Conservation (phyloP, 208 protist species). For the Crithidia brevicula region DNA sequence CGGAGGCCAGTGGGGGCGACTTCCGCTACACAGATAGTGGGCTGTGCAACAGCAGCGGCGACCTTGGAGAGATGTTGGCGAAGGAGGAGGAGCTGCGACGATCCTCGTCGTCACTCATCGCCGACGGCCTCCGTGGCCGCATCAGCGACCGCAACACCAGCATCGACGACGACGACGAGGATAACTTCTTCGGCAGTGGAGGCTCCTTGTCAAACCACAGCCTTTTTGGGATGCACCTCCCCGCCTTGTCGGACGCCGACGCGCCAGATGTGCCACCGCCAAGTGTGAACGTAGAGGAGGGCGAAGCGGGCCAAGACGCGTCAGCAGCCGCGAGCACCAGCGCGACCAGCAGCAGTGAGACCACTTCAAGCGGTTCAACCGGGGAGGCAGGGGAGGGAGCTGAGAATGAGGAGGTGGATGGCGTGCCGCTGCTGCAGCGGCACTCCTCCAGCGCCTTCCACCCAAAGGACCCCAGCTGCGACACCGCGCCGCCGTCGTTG, state of each 20-base stretch:
- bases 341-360: too few species aligned
- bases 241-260: background rate
- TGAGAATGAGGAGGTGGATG: background rate
- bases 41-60: constrained; percentile 69
- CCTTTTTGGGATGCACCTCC: constrained; percentile 18
- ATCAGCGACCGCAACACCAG: background rate
- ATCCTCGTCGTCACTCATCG: constrained; percentile 21
- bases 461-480: constrained; percentile 19
- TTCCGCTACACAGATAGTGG: constrained; percentile 37
- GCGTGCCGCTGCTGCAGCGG: background rate
- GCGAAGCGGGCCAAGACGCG: background rate
- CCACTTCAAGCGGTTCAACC: too few species aligned
- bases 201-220: constrained; percentile 28
- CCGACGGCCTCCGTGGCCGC: constrained; percentile 7
- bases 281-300: background rate
- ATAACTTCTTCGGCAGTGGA: constrained; percentile 12
- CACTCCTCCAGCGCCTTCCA: constrained; percentile 16
- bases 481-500: constrained; percentile 32
- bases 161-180: constrained; percentile 30
- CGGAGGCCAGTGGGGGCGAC: constrained; percentile 24
- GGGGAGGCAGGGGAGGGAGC: background rate
- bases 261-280: background rate
- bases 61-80: constrained; percentile 62
- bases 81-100: constrained; percentile 58
- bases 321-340: too few species aligned